Evolutionary conservation across 352 stramenopile genomes (phyloP), one percentile per base, ranked within the genome.

Genomic region (Halophytophthora batemanensis): DNA sequence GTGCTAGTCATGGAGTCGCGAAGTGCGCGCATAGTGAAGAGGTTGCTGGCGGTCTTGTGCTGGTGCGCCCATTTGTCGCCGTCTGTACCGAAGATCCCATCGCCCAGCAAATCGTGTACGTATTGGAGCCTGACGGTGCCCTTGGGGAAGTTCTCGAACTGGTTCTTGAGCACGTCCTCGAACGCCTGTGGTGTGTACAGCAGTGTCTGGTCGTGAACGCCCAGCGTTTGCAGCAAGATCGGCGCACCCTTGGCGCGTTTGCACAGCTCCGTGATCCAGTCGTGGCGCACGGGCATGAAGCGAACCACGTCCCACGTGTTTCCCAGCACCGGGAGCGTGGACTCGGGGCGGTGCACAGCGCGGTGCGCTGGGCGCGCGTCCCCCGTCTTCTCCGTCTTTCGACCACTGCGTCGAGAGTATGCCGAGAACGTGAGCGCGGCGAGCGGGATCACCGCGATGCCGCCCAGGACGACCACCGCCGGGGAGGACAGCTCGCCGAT

Each of bases 131-230:
- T 66, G 45, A 63, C 59, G 2, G 58, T 37, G 35, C 61, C 81
- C 60, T 94, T 94, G 3, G 65, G 56, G 51, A 91, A 93, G 45
- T 67, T 80, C 29, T 79, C 67, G 44, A 92, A 95, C 17, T 91
- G 64, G 18, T 60, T 82, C 47, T 82, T 79, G 47, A 76, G 53
- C 34, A 83, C 69, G 40, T 86, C 75, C 22, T 86, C 75, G 21
- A 83, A 65, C 0, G 51, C 48, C 35, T 74, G 31, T 12, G 62
- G 61, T 15, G 68, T 84, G 31, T 61, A 78, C 2, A 85, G 11
- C 14, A 82, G 38, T 12, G 59, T 57, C 45, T 68, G 47, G 13
- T 79, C 61, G 6, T 53, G 60, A 0, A 56, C 67, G 4, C 64
- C 65, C 5, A 74, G 41, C n/a, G 64, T 57, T 38, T 63, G 45